Conservation (phyloP, 2,329 filamentous ascomycete genomes). For the Scedosporium boydii region DNA sequence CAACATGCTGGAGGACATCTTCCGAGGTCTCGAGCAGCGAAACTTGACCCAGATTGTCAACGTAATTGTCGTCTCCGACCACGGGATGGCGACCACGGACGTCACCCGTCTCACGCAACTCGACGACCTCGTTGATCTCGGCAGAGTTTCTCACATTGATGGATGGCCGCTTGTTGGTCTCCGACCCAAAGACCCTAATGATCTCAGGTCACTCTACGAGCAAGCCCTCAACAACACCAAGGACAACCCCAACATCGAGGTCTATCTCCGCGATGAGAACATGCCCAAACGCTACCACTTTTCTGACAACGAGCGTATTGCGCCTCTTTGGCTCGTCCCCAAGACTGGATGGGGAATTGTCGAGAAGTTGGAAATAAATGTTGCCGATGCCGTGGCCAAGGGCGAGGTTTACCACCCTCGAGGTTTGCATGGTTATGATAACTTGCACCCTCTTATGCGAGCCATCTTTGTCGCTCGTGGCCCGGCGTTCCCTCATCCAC, state of each 20-base stretch:
- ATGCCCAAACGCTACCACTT: slow-evolving; percentile 96
- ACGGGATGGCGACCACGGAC: slow-evolving; percentile 95
- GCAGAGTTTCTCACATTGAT: slow-evolving; percentile 72
- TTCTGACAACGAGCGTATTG: slow-evolving; percentile 76
- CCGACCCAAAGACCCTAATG: slow-evolving; percentile 60
- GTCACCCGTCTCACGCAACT: slow-evolving; percentile 72
- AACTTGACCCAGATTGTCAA: slow-evolving; percentile 90
- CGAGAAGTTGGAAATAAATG: slow-evolving; percentile 66
- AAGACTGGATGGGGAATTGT: slow-evolving; percentile 91
- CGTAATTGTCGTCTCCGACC: slow-evolving; percentile 90
- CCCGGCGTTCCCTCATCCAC: slow-evolving; percentile 79
- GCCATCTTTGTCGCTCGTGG: slow-evolving; percentile 90
- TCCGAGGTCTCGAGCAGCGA: slow-evolving; percentile 65
- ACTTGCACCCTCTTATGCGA: slow-evolving; percentile 89
- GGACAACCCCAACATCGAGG: slow-evolving; percentile 63
- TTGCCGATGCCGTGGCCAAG: slow-evolving; percentile 54
- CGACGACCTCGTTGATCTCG: slow-evolving; percentile 75
- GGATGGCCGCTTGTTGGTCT: slow-evolving; percentile 92
- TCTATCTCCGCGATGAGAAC: slow-evolving; percentile 75
- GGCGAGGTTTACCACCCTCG: slow-evolving; percentile 63
- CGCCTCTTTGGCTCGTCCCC: slow-evolving; percentile 88
- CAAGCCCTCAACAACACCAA: slow-evolving; percentile 18
- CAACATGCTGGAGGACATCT: slow-evolving; percentile 66
- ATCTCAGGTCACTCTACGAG: slow-evolving; percentile 61
- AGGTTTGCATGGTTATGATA: slow-evolving; percentile 90